These are phyloP conservation scores for Diaporthe vaccinii DNA, from an alignment of 2,329 filamentous ascomycete genomes.

Conservation along the genomic window DNA sequence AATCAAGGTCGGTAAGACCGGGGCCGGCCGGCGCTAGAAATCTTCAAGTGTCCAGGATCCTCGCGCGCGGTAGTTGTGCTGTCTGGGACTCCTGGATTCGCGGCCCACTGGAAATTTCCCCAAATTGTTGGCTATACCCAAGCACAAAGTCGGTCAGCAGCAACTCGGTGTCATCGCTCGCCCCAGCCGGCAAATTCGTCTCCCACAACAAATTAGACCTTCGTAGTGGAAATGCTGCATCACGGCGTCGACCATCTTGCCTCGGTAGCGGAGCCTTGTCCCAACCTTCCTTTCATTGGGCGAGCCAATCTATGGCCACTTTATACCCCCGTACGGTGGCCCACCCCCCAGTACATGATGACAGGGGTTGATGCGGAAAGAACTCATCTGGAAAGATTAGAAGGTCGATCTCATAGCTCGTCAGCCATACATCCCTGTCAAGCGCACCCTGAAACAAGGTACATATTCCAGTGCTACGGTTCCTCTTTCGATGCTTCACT, in stretches of 20 bases:
- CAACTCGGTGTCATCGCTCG: constrained; percentile 13
- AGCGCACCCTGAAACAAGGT: constrained; percentile 40
- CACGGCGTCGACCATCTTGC: constrained; percentile 11
- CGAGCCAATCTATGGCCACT: constrained; percentile 24
- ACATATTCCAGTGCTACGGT: constrained; percentile 39
- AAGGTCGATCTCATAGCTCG: constrained; percentile 38
- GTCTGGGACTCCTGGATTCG: not conserved
- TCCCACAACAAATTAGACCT: not conserved
- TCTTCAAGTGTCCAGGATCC: constrained; percentile 39
- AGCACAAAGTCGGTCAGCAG: constrained; percentile 27
- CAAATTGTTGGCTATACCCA: constrained; percentile 9
- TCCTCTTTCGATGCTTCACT: constrained; percentile 36
- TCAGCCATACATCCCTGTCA: constrained; percentile 37
- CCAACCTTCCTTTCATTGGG: constrained; percentile 17
- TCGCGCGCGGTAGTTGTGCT: constrained; percentile 5
- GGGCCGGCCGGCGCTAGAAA: constrained; percentile 42
- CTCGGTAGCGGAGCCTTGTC: constrained; percentile 18
- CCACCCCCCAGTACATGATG: not conserved
- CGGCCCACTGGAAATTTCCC: constrained; percentile 18
- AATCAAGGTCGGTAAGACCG: constrained; percentile 42
- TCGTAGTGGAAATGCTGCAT: constrained; percentile 3
- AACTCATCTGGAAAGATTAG: constrained; percentile 40
- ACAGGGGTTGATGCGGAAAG: constrained; percentile 38
- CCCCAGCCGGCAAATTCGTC: not conserved
- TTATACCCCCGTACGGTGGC: constrained; percentile 11